Evolutionary conservation across 2,329 filamentous ascomycete genomes (phyloP), one percentile per base, ranked within the genome.

Genomic region (Plectosphaerella sp.): DNA sequence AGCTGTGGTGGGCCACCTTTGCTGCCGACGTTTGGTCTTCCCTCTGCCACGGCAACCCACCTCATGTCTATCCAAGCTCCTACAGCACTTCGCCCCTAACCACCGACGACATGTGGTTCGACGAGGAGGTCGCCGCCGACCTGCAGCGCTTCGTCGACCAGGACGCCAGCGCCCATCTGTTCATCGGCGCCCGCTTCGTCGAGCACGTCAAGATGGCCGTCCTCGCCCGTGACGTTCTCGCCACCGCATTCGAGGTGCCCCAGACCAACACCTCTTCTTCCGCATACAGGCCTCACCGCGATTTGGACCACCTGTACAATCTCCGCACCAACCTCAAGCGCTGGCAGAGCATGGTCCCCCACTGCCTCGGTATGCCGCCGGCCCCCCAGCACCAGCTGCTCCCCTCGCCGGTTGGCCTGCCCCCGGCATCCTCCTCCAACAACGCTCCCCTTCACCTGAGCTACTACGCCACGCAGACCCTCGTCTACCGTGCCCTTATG

Each of bases 1-100:
- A 73, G 57, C 57, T 77, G 4, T 77, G 73, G 73, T 77, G 74
- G 74, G 71, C 69, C 1, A 66, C 67, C 0, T 74, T 69, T 45
- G 57, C 68, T 4, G 64, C 68, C 1, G 75, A 77, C 51, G 67
- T 67, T 25, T 77, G 75, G 75, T 70, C 73, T 2, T 66, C 73
- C 2, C 64, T 76, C 25, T 72, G 70, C 37, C 73, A 77, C 52
- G 75, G 75, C 1, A 75, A 75, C 47, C 72, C 74, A 4, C 72
- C 73, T 2, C 73, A 76, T 54, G 71, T 77, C 24, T 65, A 66
- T 47, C 55, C 57, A 3, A 64, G 62, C 3, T 72, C 73, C 0
- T 77, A 72, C 50, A 70, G 67, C 46, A 77, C 74, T 1, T 52
- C 62, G 1, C 58, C 64, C 3, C 64, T 69, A 7, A 61, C 64